phyloP scores from a whole-genome alignment of 2,329 filamentous ascomycete species.

The Talaromyces sp. region DNA sequence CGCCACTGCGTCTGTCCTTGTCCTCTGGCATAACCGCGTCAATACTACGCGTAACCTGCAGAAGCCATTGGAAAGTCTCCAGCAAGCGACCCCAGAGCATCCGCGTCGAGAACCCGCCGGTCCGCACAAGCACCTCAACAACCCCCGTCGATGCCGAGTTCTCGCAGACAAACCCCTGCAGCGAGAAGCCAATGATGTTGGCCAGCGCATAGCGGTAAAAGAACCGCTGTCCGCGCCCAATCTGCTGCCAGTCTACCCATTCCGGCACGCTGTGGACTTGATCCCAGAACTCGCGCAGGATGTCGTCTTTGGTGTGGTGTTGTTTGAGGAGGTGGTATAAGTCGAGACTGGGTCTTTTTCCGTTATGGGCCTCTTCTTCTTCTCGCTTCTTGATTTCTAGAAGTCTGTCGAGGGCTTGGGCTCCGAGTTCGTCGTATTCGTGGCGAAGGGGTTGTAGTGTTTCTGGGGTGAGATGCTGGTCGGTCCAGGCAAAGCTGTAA shows the following conservation, averaged over 20 bases:
- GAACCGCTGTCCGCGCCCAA: constrained; percentile 64
- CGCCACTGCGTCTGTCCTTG: constrained; percentile 39
- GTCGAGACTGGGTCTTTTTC: constrained; percentile 33
- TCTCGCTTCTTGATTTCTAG: constrained; percentile 9
- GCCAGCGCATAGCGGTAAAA: constrained; percentile 66
- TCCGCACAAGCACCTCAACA: constrained; percentile 65
- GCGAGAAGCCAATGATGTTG: constrained; percentile 15
- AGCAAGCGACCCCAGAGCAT: constrained; percentile 59
- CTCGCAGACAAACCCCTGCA: constrained; percentile 18
- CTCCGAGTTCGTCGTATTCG: constrained; percentile 13
- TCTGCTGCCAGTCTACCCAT: constrained; percentile 72
- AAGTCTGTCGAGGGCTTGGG: constrained; percentile 11
- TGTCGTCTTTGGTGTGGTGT: constrained; percentile 50
- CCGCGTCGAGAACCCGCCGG: constrained; percentile 63
- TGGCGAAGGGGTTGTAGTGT: constrained; percentile 13
- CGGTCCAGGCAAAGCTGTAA: constrained; percentile 15
- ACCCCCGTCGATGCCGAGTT: constrained; percentile 57
- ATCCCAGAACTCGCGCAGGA: constrained; percentile 54
- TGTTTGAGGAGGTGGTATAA: constrained; percentile 56
- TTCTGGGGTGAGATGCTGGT: constrained; percentile 10
- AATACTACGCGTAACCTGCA: constrained; percentile 60
- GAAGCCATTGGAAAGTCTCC: constrained; percentile 68
- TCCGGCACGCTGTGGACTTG: constrained; percentile 59
- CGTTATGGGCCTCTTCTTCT: neutral
- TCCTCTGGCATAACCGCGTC: constrained; percentile 55